A percentile compares a stretch with the other conserved stretches of the same genome.
phyloP scores from a whole-genome alignment of 306 rosid genomes.

The Morella rubra region DNA sequence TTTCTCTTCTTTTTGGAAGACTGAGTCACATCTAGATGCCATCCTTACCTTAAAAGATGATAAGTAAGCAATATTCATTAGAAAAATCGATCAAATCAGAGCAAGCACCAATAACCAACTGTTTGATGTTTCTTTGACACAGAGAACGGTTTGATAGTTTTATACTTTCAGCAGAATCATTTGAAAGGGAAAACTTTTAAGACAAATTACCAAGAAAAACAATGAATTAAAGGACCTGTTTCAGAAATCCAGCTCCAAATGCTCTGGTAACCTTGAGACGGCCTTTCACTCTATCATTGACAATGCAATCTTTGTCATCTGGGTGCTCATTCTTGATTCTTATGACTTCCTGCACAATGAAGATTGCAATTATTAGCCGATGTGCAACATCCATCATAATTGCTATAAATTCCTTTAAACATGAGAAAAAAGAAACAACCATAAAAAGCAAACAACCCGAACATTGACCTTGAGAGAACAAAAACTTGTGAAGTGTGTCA shows the following conservation, averaged over 20 bases:
- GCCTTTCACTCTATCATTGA: constrained; percentile 91
- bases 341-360: constrained; percentile 69
- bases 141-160: not conserved
- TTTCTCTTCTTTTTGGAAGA: not conserved
- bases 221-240: constrained; percentile 57
- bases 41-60: not conserved
- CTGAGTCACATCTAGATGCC: not conserved
- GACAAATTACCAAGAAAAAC: constrained; percentile 13
- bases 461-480: constrained; percentile 6
- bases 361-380: constrained; percentile 19
- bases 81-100: not conserved
- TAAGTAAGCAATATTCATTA: not conserved
- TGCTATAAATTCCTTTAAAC: not conserved
- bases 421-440: not conserved
- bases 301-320: constrained; percentile 82
- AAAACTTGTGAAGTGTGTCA: constrained; percentile 11
- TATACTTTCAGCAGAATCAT: constrained; percentile 6
- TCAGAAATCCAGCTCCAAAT: constrained; percentile 95
- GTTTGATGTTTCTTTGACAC: not conserved
- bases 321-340: constrained; percentile 94
- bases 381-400: constrained; percentile 6
- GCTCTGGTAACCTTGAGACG: constrained; percentile 99
- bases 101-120: not conserved
- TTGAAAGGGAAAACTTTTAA: constrained; percentile 10
- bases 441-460: constrained; percentile 14